A percentile compares a stretch with the other conserved stretches of the same genome.
Conservation (phyloP, 192 early-diverging fungal genomes). For the Podila epicladia region DNA sequence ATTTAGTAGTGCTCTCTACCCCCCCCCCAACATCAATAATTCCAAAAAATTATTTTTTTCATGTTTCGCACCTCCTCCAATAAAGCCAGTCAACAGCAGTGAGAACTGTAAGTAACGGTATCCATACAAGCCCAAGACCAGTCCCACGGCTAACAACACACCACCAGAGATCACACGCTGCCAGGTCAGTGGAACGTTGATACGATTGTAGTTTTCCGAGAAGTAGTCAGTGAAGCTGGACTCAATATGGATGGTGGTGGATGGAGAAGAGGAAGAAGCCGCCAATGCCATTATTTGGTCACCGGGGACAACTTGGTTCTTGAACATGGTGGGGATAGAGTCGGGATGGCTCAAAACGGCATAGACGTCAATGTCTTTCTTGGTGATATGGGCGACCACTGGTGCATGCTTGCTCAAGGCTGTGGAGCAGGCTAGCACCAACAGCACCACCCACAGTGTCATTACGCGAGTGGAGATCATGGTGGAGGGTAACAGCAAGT, state of each 20-base stretch:
- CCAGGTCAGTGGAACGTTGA: conserved; percentile 8
- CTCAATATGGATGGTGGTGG: neutral
- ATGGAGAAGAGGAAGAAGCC: neutral
- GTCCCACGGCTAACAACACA: conserved; percentile 13
- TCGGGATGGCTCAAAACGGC: neutral
- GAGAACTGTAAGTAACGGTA: conserved; percentile 14
- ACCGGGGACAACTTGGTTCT: neutral
- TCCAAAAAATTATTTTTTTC: neutral
- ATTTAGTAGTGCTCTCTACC: neutral
- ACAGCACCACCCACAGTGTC: neutral
- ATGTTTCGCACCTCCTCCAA: conserved; percentile 15
- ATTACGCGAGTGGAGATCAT: neutral
- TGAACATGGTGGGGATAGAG: neutral
- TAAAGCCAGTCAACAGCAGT: conserved; percentile 16
- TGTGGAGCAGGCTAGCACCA: neutral
- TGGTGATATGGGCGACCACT: neutral
- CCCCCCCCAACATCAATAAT: neutral
- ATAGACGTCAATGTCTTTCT: neutral
- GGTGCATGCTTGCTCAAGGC: neutral
- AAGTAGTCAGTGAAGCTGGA: conserved; percentile 15
- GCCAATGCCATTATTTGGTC: neutral
- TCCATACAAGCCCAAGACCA: conserved; percentile 3
- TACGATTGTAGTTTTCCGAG: conserved; percentile 22
- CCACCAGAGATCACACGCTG: conserved; percentile 15
- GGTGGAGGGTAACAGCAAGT: neutral